Percentiles rank a stretch among this genome's conserved stretches.
Evolutionary conservation across 1,139 yeast species (phyloP).

Genomic region (Debaryomycetaceae sp.): DNA sequence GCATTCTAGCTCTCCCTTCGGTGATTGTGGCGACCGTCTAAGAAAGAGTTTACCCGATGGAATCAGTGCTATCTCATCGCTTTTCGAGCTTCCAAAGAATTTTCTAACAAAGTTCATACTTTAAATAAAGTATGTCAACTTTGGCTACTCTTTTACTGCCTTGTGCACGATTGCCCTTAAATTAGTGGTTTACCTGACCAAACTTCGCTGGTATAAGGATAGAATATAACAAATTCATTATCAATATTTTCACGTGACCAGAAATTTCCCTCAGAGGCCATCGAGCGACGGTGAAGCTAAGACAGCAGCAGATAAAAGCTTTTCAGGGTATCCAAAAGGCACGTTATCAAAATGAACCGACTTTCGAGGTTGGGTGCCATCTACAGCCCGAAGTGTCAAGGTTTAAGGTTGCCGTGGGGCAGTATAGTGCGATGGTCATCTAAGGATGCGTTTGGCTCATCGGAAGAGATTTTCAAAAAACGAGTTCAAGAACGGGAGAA

Average conservation of each 20-base stretch:
- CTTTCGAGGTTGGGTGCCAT: too few species aligned
- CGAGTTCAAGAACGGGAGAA: slow-evolving; percentile 12
- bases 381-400: too few species aligned
- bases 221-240: neutral
- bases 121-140: neutral
- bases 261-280: neutral
- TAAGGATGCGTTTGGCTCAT: neutral
- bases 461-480: slow-evolving; percentile 12
- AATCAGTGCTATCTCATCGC: slow-evolving; percentile 67
- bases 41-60: slow-evolving; percentile 80
- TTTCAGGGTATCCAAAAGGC: neutral
- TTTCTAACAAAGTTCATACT: slow-evolving; percentile 76
- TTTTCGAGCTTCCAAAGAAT: slow-evolving; percentile 58
- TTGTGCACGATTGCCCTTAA: too few species aligned
- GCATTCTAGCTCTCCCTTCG: slow-evolving; percentile 85
- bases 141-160: neutral
- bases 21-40: slow-evolving; percentile 71
- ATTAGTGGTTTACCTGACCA: neutral
- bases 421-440: neutral
- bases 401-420: neutral
- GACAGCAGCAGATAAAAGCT: neutral
- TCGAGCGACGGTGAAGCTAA: neutral
- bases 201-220: neutral
- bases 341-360: too few species aligned
- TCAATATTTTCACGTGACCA: neutral